Evolutionary conservation across 225 moss, liverwort and hornwort species (phyloP), one percentile per base, ranked within the genome.

Genomic region (Polytrichum commune): DNA sequence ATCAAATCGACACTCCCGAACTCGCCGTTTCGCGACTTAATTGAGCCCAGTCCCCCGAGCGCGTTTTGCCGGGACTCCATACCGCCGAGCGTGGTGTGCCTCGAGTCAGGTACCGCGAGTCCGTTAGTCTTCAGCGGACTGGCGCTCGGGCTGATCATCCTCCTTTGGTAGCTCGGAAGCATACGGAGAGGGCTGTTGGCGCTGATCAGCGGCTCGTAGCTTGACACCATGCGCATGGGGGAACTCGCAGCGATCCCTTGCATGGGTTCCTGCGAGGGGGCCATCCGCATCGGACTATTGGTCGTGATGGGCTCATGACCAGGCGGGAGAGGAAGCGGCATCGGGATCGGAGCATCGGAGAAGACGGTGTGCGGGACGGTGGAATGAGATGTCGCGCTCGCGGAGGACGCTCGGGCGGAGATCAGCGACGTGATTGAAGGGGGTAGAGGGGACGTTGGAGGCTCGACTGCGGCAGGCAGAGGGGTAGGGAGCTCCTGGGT

Each of bases 111-210:
- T 16, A 46, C 3, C 13, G 16, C 16, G 4, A 53, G 26, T 64
- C 69, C 83, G 54, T 27, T 66, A 29, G 82, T 76, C 66, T 79
- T 84, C 77, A 88, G 75, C n/a, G 88, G 84, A 68, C 82, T 84
- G 28, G 77, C 78, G 54, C 75, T 67, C 7, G 83, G 86, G 38
- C 83, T 88, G 63, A 75, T 65, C 10, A 82, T 79, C 70, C 77
- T 72, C 55, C 72, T 69, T 74, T 87, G 84, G 69, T 87, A 81
- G 68, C 84, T 87, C 32, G 87, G 87, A 35, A 87, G 75, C 87
- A 87, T 84, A 53, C 84, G 84, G 24, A 84, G 61, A 53, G 87
- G 87, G 69, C 81, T 87, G 70, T 81, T 87, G 58, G 74, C 84
- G 77, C 83, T 86, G 26, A 86, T 86, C 62, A 86, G 54, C 6